A percentile compares a stretch with the other conserved stretches of the same genome.
phyloP scores from a whole-genome alignment of 2,329 filamentous ascomycete species.

The Cladosporium sp. region DNA sequence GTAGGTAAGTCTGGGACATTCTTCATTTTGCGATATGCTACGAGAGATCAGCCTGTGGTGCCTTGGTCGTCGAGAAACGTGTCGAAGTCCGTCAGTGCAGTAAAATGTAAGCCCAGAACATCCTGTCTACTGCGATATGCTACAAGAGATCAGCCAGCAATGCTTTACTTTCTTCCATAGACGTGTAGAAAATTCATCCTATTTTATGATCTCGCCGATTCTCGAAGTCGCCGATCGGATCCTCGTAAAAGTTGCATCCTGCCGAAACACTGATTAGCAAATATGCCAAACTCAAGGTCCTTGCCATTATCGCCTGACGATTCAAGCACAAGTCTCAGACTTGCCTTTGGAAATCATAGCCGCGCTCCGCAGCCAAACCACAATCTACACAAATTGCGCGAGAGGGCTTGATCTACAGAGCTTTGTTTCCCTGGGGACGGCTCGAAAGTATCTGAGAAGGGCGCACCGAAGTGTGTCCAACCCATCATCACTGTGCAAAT shows the following conservation, averaged over 20 bases:
- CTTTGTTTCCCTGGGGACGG: not conserved
- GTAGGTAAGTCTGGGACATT: too few species aligned
- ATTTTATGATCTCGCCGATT: too few species aligned
- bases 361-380: slow-evolving; percentile 6
- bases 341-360: slow-evolving; percentile 11
- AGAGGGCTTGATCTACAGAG: not conserved
- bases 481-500: slow-evolving; percentile 9
- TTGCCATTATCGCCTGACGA: not conserved
- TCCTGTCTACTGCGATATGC: too few species aligned
- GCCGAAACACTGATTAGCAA: not conserved
- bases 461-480: slow-evolving; percentile 1
- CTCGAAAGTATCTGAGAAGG: slow-evolving; percentile 14
- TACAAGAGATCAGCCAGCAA: too few species aligned
- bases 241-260: not conserved
- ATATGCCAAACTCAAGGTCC: too few species aligned
- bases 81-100: too few species aligned
- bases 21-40: too few species aligned
- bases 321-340: slow-evolving; percentile 4
- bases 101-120: too few species aligned
- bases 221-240: not conserved
- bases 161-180: too few species aligned
- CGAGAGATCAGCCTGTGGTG: too few species aligned
- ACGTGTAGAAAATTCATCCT: too few species aligned
- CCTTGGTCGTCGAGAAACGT: too few species aligned
- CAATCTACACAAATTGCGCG: not conserved